Percentiles rank a stretch among this genome's conserved stretches.
Conservation (phyloP, 2,329 filamentous ascomycete genomes). For the Xylariaceae sp. region DNA sequence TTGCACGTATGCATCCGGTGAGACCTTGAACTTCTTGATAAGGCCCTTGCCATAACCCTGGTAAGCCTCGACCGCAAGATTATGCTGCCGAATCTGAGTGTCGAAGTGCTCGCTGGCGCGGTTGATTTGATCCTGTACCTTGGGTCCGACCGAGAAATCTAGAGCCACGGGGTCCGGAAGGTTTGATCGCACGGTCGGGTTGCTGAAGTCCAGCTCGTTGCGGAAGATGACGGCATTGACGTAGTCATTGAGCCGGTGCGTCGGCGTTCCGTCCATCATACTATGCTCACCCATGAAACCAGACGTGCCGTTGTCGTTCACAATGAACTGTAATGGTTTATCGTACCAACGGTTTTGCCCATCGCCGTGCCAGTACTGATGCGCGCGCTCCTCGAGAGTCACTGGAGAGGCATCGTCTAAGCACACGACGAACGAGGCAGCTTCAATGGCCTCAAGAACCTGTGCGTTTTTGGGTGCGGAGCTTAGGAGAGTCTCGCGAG, state of each 20-base stretch:
- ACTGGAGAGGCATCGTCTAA: constrained; percentile 88
- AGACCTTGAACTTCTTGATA: constrained; percentile 99
- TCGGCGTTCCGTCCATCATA: constrained; percentile 99
- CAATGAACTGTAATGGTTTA: constrained; percentile 95
- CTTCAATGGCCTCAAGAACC: constrained; percentile 76
- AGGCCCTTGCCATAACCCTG: constrained; percentile 96
- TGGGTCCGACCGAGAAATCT: constrained; percentile 71
- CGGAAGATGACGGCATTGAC: constrained; percentile 87
- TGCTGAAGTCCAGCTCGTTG: constrained; percentile 87
- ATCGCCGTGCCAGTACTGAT: constrained; percentile 97
- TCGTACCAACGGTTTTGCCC: constrained; percentile 95
- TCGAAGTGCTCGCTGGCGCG: constrained; percentile 75
- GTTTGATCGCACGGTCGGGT: constrained; percentile 71
- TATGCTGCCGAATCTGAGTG: constrained; percentile 77
- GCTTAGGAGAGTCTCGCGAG: constrained; percentile 68
- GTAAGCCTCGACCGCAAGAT: constrained; percentile 91
- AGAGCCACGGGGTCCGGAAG: constrained; percentile 76
- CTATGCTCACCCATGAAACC: constrained; percentile 98
- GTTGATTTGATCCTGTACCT: constrained; percentile 73
- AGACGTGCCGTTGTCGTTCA: constrained; percentile 96
- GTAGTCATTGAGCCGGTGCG: constrained; percentile 93
- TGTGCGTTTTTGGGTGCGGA: constrained; percentile 76
- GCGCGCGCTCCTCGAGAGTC: constrained; percentile 90
- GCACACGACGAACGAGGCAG: constrained; percentile 86
- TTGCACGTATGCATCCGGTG: constrained; percentile 94